Conservation (phyloP, 75 land plant species). For the Pinus albicaulis region DNA sequence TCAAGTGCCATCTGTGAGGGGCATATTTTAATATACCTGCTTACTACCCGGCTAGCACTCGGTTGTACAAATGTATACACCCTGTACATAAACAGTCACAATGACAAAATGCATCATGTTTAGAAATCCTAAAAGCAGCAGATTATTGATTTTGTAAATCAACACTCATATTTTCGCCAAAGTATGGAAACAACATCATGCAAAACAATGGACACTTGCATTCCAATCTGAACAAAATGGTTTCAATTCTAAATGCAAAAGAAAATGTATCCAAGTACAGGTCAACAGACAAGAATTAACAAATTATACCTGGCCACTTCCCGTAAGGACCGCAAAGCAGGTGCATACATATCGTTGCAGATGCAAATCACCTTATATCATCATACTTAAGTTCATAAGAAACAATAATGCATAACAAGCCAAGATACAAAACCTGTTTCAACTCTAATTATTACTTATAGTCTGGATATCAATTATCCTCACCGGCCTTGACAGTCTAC, state of each 20-base stretch:
- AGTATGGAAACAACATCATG: not conserved
- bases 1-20: not conserved
- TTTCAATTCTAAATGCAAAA: not conserved
- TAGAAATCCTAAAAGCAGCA: constrained; percentile 1
- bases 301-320: constrained; percentile 86
- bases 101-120: not conserved
- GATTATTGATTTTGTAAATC: not conserved
- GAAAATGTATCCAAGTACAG: not conserved
- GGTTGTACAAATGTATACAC: constrained; percentile 89
- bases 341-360: constrained; percentile 96
- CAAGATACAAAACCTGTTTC: constrained; percentile 8
- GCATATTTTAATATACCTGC: constrained; percentile 47
- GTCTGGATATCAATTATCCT: constrained; percentile 16
- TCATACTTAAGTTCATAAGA: not conserved
- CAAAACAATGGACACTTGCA: no score
- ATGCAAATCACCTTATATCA: constrained; percentile 87
- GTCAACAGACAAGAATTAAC: not conserved
- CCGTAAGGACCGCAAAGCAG: constrained; percentile 85
- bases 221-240: not conserved
- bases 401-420: constrained; percentile 13
- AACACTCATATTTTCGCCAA: not conserved
- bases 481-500: constrained; percentile 74
- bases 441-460: not conserved
- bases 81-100: constrained; percentile 32
- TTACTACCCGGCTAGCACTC: constrained; percentile 79